Evolutionary conservation across 306 rosid genomes (phyloP), one percentile per base, ranked within the genome.

Genomic region (Rosa lucieae): DNA sequence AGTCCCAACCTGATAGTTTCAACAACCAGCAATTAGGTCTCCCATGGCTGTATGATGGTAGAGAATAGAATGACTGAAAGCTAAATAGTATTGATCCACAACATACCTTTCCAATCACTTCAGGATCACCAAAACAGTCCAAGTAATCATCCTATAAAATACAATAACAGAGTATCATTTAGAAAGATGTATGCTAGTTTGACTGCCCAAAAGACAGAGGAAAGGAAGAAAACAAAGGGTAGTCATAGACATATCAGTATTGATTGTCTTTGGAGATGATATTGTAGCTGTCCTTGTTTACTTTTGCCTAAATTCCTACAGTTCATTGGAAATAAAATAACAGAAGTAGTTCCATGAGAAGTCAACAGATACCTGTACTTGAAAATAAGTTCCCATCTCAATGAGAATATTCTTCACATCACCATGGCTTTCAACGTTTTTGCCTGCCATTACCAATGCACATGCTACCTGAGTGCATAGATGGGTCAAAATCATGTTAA

Each of bases 101-200:
- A 74, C 69, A 13, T 84, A 93, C 99, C 99, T 90, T 95, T 74
- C 99, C 99, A 44, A 91, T 90, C 81, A 92, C 92, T 76, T 91
- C 77, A 26, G 96, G 96, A 73, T 87, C 87, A 67, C 97, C 98
- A 75, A 85, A 95, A 86, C 98, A 93, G 81, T 95, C 99, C 94
- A 95, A 82, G 80, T 82, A 93, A 83, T 95, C 99, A 90, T 95
- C 99, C 99, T 95, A 76, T 76, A 81, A 21, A 82, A 73, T 15
- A 77, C 68, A 42, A 51, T 10, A 51, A 44, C 3, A 32, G 61
- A 21, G 26, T 39, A 18, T 47, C 7, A 49, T 23, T 51, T 14
- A 68, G 29, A 72, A 72, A 53, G 13, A 61, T 17, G 35, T 15
- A 13, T 32, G 46, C 63, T 55, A 14, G 72, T 21, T 73, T 49